Percentiles rank a stretch among this genome's conserved stretches.
These are phyloP conservation scores for Solanum ossicruentum DNA, from an alignment of 257 asterid genomes.

Conservation along the genomic window DNA sequence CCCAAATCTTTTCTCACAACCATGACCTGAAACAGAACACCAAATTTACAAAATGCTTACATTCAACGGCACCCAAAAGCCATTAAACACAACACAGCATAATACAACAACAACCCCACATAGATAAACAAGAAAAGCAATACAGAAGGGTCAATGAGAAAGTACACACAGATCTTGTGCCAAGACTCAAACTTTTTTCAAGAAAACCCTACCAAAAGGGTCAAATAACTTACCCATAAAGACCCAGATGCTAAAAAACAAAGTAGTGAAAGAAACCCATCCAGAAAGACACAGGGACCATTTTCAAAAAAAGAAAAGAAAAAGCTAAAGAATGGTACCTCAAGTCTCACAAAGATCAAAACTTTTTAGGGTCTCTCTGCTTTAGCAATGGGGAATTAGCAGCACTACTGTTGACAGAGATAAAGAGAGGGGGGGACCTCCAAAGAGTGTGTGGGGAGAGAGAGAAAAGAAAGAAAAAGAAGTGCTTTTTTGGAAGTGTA, in stretches of 20 bases:
- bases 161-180: constrained; percentile 3
- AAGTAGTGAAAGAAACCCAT: neutral
- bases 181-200: neutral
- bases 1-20: neutral
- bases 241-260: neutral
- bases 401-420: neutral
- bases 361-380: neutral
- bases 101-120: neutral
- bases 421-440: neutral
- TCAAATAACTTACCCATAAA: neutral
- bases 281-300: neutral
- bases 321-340: neutral
- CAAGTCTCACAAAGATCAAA: neutral
- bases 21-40: neutral
- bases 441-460: neutral
- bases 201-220: neutral
- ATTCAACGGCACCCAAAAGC: neutral
- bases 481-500: neutral
- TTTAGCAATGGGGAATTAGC: neutral
- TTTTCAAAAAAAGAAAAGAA: neutral
- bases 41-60: neutral
- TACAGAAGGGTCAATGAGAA: neutral
- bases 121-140: neutral
- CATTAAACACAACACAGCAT: neutral
- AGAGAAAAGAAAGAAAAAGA: neutral